phyloP scores from a whole-genome alignment of 2,329 filamentous ascomycete genomes.

The Tolypocladium tundrense region DNA sequence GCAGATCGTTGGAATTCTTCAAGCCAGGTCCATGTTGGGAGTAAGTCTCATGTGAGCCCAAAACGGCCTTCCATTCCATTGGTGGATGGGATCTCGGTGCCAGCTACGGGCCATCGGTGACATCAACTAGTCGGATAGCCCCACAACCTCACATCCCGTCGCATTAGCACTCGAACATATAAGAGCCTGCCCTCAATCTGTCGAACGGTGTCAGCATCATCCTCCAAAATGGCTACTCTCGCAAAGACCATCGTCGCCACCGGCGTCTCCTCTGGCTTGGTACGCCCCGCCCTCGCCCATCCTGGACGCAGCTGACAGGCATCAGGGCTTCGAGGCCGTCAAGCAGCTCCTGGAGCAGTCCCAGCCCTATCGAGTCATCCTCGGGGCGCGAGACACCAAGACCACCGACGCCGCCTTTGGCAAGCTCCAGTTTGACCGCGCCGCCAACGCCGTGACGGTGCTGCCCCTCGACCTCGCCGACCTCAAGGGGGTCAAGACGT shows the following conservation, averaged over 20 bases:
- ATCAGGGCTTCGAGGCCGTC: conserved; percentile 40
- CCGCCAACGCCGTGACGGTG: conserved; percentile 29
- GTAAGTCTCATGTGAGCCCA: too few species aligned
- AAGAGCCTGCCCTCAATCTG: background rate
- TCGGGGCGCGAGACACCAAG: conserved; percentile 36
- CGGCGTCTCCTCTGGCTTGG: conserved; percentile 1
- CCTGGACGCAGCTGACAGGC: background rate
- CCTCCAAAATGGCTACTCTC: background rate
- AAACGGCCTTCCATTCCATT: background rate
- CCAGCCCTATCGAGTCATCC: conserved; percentile 36
- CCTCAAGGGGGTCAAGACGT: conserved; percentile 32
- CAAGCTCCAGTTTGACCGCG: conserved; percentile 28
- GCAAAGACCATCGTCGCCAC: conserved; percentile 3
- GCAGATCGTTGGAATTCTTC: too few species aligned
- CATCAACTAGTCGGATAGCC: background rate
- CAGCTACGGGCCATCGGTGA: background rate
- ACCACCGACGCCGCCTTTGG: conserved; percentile 30
- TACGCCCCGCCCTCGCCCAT: too few species aligned
- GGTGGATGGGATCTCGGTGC: background rate
- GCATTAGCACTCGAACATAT: background rate
- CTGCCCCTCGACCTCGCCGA: conserved; percentile 38
- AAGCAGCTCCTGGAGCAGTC: conserved; percentile 36
- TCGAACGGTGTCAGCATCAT: background rate
- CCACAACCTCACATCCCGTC: background rate
- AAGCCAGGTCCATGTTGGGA: too few species aligned